These are phyloP conservation scores for Microglena sp. DNA, from an alignment of 139 green algal genomes.

Conservation along the genomic window DNA sequence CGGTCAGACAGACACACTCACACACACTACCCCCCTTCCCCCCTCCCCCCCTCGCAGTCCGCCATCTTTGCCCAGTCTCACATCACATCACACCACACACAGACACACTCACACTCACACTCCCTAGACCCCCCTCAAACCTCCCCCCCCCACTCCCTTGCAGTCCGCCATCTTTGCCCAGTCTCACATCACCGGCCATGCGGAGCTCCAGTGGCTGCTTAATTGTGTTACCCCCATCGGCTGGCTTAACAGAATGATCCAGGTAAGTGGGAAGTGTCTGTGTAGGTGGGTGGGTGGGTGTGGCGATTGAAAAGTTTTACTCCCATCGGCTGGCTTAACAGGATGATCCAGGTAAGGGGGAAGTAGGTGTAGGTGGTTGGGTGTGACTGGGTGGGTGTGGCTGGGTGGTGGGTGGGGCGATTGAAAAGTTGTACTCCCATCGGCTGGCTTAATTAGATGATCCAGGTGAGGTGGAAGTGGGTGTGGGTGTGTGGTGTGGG, in stretches of 20 bases:
- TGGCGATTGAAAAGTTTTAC: slow-evolving; percentile 54
- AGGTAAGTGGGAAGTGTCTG: too few relatives aligned
- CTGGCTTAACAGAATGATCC: slow-evolving; percentile 96
- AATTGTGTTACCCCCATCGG: slow-evolving; percentile 83
- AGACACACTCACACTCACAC: not conserved
- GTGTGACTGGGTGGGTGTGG: too few relatives aligned
- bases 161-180: slow-evolving; percentile 74
- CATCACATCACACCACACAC: slow-evolving; percentile 5
- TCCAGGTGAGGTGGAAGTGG: too few relatives aligned
- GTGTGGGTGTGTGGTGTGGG: too few relatives aligned
- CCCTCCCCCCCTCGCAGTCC: slow-evolving; percentile 16
- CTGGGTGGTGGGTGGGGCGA: too few relatives aligned
- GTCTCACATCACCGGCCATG: slow-evolving; percentile 68
- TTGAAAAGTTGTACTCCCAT: slow-evolving; percentile 74
- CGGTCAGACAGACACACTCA: not conserved
- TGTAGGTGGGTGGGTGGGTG: too few relatives aligned
- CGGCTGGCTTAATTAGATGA: slow-evolving; percentile 93
- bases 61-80: slow-evolving; percentile 86
- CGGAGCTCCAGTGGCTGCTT: slow-evolving; percentile 25
- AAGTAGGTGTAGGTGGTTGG: too few relatives aligned
- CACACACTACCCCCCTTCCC: not conserved
- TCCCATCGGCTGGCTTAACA: slow-evolving; percentile 88
- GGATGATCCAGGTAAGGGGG: slow-evolving; percentile 99
- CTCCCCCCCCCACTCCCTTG: not conserved
- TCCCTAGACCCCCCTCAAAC: not conserved